phyloP scores from a whole-genome alignment of 768 basidiomycete genomes.

The Solioccasus polychromus region DNA sequence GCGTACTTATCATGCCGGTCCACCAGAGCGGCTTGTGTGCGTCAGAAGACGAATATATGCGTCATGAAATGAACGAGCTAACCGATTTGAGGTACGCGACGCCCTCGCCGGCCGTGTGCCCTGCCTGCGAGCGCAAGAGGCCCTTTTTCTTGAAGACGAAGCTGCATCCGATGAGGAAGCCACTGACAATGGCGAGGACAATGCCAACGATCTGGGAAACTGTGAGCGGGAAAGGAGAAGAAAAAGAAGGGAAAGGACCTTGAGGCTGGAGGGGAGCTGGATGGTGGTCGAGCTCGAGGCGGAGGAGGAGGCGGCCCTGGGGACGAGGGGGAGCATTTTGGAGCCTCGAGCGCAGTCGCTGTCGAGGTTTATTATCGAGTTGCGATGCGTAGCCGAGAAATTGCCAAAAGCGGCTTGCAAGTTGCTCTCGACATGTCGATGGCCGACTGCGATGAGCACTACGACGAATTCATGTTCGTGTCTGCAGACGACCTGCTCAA shows the following conservation, averaged over 20 bases:
- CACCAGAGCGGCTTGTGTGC: constrained; percentile 76
- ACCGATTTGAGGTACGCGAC: constrained; percentile 95
- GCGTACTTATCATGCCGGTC: constrained; percentile 80
- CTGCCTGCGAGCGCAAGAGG: constrained; percentile 75
- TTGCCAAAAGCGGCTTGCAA: neutral
- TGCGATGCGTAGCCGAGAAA: constrained; percentile 15
- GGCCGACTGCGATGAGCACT: neutral
- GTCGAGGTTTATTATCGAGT: neutral
- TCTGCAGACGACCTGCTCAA: constrained; percentile 5
- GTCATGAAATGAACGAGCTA: constrained; percentile 26
- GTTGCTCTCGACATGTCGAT: constrained; percentile 7
- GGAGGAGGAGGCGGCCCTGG: constrained; percentile 36
- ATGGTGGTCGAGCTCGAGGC: constrained; percentile 40
- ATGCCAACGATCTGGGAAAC: constrained; percentile 66
- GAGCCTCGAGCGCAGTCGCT: constrained; percentile 6
- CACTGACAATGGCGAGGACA: constrained; percentile 71
- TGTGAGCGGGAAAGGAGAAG: constrained; percentile 1
- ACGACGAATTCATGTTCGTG: constrained; percentile 11
- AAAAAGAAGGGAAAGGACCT: constrained; percentile 33
- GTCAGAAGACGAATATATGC: constrained; percentile 12
- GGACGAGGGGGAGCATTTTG: constrained; percentile 8
- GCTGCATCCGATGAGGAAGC: constrained; percentile 84
- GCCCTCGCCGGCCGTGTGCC: constrained; percentile 76
- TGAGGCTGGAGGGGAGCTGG: constrained; percentile 45
- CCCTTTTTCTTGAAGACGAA: constrained; percentile 99